A percentile compares a stretch with the other conserved stretches of the same genome.
These are phyloP conservation scores for Bruguiera parviflora DNA, from an alignment of 345 rosid species.

Conservation along the genomic window DNA sequence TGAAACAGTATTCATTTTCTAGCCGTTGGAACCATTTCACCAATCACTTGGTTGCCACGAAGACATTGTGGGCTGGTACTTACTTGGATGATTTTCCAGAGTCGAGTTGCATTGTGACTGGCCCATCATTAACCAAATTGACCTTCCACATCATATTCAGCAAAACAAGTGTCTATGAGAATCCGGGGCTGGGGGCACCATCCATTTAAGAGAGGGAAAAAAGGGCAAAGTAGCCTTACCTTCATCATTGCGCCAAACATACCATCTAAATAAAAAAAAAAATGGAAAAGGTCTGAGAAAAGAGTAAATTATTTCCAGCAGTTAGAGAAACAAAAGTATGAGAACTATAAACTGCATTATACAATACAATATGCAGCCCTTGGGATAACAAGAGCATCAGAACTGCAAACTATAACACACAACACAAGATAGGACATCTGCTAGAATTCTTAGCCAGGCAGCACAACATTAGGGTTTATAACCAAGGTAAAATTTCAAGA, in stretches of 20 bases:
- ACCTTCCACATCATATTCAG: constrained; percentile 41
- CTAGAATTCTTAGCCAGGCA: too few relatives aligned
- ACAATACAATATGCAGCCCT: too few relatives aligned
- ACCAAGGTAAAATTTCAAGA: too few relatives aligned
- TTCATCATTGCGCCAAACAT: constrained; percentile 90
- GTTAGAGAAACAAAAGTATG: not conserved
- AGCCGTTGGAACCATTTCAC: not conserved
- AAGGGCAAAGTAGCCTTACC: constrained; percentile 32
- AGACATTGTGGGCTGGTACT: constrained; percentile 21
- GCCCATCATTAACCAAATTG: constrained; percentile 81
- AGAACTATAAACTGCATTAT: not conserved
- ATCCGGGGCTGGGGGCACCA: too few relatives aligned
- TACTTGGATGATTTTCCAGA: constrained; percentile 65
- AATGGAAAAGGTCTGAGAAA: not conserved
- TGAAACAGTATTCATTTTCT: constrained; percentile 12
- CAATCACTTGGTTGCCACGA: not conserved
- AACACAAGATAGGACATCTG: too few relatives aligned
- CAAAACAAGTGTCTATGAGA: not conserved
- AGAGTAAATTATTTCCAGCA: not conserved
- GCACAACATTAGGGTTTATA: too few relatives aligned
- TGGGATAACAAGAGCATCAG: not conserved
- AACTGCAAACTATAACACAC: not conserved
- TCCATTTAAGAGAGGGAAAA: not conserved
- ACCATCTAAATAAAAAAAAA: constrained; percentile 47
- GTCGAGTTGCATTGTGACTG: constrained; percentile 87